These are phyloP conservation scores for Spongospora subterranea DNA, from an alignment of 208 protist genomes.

Conservation along the genomic window DNA sequence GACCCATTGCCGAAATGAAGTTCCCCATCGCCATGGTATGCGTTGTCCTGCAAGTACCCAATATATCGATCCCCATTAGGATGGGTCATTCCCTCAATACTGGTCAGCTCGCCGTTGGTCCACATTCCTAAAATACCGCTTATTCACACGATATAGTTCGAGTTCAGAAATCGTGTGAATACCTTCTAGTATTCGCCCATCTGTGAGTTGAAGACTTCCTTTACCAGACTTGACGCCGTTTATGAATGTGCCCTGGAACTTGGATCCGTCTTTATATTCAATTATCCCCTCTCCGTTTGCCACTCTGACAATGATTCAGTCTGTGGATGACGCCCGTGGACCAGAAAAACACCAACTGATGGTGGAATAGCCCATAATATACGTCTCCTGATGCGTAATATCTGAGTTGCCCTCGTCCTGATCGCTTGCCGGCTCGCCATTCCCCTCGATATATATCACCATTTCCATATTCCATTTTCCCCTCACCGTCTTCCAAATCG, in stretches of 20 bases:
- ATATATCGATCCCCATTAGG: background rate
- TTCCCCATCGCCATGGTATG: background rate
- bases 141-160: background rate
- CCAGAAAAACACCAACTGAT: too few species aligned
- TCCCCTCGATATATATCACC: constrained; percentile 69
- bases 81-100: background rate
- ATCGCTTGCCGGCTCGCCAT: constrained; percentile 61
- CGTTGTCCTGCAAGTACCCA: background rate
- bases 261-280: background rate
- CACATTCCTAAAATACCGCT: background rate
- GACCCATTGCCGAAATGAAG: background rate
- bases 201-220: background rate
- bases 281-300: background rate
- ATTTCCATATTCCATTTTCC: constrained; percentile 69
- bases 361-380: too few species aligned
- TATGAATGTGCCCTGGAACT: background rate
- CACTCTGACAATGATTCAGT: background rate
- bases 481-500: constrained; percentile 61
- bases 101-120: background rate
- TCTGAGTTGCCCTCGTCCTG: constrained; percentile 67
- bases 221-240: background rate
- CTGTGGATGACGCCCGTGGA: too few species aligned
- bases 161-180: background rate
- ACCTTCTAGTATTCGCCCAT: background rate
- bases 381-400: background rate